Evolutionary conservation across 495 filamentous ascomycete genomes (phyloP), one percentile per base, ranked within the genome.

Genomic region (Penicillium flavigenum): DNA sequence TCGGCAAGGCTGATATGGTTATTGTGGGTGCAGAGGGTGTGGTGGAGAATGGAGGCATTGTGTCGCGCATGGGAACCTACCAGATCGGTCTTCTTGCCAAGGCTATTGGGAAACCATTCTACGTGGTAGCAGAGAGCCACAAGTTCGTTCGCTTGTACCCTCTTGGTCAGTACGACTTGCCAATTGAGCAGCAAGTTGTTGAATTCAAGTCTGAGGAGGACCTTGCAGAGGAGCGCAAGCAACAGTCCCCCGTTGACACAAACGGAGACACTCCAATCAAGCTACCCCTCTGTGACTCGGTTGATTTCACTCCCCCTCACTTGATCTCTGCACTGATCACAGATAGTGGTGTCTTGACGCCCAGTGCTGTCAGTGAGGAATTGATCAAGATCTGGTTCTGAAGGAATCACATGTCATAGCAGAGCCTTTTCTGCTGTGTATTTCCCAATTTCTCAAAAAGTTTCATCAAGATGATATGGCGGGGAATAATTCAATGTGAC

Each of bases 1-100:
- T 98, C 57, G 83, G 81, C n/a, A 88, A 88, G 70, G 81, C 91
- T 10, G 82, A 88, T 64, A 81, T 92, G 63, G 86, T 93, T 0
- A 86, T 98, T 47, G 89, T 95, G 14, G 94, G 94, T 47, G 90
- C 92, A n/a, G 94, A 98, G 63, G 91, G 89, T 46, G 90, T 97
- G 19, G 89, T 94, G 41, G 90, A 95, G 63, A 95, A 97, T 70
- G 94, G 94, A 17, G 92, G 93, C 26, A 86, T 97, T 54, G 89
- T 98, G 58, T 91, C 86, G 41, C 77, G 92, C 47, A 82, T 98
- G 79, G 94, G 94, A 22, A 97, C 94, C 6, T 91, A 89, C 60
- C 94, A 97, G 75, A 85, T 98, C 49, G 92, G 90, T 1, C 73
- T 89, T 47, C 77, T 96, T 47, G 90, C 91, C 42, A 91, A 90